Conservation (phyloP, 768 basidiomycete species). For the Psilocybe cyanescens region DNA sequence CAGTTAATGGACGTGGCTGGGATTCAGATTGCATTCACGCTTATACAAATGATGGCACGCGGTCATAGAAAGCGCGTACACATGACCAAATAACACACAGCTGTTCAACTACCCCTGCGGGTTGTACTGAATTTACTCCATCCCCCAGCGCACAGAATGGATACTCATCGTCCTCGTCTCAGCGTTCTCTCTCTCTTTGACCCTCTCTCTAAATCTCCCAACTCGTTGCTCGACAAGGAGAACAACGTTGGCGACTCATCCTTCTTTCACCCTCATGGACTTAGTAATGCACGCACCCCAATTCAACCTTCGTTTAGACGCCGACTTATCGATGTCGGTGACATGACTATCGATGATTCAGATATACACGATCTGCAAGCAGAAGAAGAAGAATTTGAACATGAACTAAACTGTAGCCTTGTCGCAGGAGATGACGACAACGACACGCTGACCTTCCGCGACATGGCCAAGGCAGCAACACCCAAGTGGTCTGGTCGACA, state of each 20-base stretch:
- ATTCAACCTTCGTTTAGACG: slow-evolving; percentile 35
- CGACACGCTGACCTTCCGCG: slow-evolving; percentile 38
- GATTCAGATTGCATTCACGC: slow-evolving; percentile 10
- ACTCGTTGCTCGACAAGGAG: slow-evolving; percentile 47
- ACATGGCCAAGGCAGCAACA: slow-evolving; percentile 39
- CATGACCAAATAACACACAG: slow-evolving; percentile 38
- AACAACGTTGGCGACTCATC: slow-evolving; percentile 37
- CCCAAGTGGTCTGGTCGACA: slow-evolving; percentile 31
- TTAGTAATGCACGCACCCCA: slow-evolving; percentile 27
- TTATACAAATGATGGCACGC: slow-evolving; percentile 13
- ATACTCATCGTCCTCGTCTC: slow-evolving; percentile 41
- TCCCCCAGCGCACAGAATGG: slow-evolving; percentile 23
- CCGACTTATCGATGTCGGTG: slow-evolving; percentile 54
- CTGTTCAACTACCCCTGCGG: slow-evolving; percentile 25
- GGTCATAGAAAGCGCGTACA: slow-evolving; percentile 38
- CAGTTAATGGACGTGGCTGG: background rate
- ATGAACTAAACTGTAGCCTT: slow-evolving; percentile 22
- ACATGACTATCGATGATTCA: slow-evolving; percentile 45
- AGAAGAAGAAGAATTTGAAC: slow-evolving; percentile 37
- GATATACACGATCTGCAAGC: slow-evolving; percentile 33
- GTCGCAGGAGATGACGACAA: slow-evolving; percentile 37
- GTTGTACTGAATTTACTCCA: background rate
- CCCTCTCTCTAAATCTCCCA: slow-evolving; percentile 43
- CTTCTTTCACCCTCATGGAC: slow-evolving; percentile 36
- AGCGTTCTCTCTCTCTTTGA: slow-evolving; percentile 57